phyloP scores from a whole-genome alignment of 2,329 filamentous ascomycete species.

The Didymella pinodella region DNA sequence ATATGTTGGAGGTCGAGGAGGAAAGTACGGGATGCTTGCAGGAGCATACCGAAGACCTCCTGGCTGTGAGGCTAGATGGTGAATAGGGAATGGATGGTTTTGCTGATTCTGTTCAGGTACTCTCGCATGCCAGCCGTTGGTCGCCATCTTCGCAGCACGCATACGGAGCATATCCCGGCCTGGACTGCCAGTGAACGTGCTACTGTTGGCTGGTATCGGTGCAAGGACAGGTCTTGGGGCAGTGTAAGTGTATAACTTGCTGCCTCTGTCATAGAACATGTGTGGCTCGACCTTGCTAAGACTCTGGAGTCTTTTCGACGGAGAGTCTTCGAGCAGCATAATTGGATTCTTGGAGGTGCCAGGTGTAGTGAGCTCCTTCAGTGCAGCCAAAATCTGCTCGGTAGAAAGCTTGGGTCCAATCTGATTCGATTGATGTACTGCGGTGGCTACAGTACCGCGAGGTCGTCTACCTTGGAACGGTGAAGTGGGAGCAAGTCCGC shows the following conservation, averaged over 20 bases:
- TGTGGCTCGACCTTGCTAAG: constrained; percentile 16
- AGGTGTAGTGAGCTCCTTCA: constrained; percentile 2
- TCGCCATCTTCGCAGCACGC: constrained; percentile 22
- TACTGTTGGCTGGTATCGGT: constrained; percentile 18
- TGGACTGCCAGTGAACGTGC: constrained; percentile 25
- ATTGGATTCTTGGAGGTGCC: constrained; percentile 38
- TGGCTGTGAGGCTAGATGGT: background rate
- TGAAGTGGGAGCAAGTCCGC: constrained; percentile 25
- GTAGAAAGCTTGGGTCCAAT: background rate
- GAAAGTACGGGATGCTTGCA: background rate
- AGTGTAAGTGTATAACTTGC: constrained; percentile 19
- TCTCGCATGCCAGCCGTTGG: too few relatives aligned
- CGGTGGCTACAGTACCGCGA: background rate
- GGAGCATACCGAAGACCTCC: background rate
- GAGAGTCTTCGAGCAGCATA: constrained; percentile 28
- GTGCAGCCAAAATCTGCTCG: background rate
- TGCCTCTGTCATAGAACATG: constrained; percentile 23
- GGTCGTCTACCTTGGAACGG: constrained; percentile 6
- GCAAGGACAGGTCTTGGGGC: constrained; percentile 14
- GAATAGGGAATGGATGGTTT: background rate
- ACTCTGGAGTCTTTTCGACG: constrained; percentile 13
- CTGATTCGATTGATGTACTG: background rate
- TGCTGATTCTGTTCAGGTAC: background rate
- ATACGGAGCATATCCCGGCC: constrained; percentile 28
- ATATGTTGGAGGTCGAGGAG: background rate